Evolutionary conservation across 352 stramenopile genomes (phyloP), one percentile per base, ranked within the genome.

Genomic region (Phytopythium boreale): DNA sequence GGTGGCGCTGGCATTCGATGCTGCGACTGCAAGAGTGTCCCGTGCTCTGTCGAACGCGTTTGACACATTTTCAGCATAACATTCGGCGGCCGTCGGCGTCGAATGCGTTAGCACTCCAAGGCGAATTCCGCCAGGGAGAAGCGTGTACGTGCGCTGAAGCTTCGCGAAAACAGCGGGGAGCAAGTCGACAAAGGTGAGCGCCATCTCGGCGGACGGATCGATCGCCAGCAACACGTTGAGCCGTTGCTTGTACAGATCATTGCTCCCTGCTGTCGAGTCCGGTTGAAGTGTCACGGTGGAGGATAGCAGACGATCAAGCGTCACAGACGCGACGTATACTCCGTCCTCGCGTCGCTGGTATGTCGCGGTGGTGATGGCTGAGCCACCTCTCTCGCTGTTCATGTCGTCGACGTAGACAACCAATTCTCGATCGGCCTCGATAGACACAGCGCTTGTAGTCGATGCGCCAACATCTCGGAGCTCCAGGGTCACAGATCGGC

Each of bases 211-310:
- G 17, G 49, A 68, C 4, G 70, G 69, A 56, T 88, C 80, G 19
- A 85, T 68, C 5, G 63, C 80, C n/a, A 88, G 19, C n/a, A 83
- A 61, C 19, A 88, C n/a, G 59, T 78, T 82, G 26, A 89, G 44
- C 0, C 67, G 75, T 14, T 81, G 70, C 1, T 71, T 67, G 19
- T 60, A 60, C 31, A 88, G 36, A 1, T 70, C 55, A 26, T 34
- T 51, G 56, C 9, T 24, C 36, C 49, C 49, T 8, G 39, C 46
- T 11, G 59, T 29, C 7, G 65, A 67, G 20, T 61, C 52, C 24
- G 72, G 72, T 15, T 56, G 64, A 3, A 89, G 59, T 1, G 62
- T 79, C 46, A 74, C 24, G 29, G 76, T 74, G 17, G 76, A 80
- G 3, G 60, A 9, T 6, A 73, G 64, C 4, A 73, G 46, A 8